Conservation (phyloP, 768 basidiomycete genomes). For the Lentinula aciculospora region DNA sequence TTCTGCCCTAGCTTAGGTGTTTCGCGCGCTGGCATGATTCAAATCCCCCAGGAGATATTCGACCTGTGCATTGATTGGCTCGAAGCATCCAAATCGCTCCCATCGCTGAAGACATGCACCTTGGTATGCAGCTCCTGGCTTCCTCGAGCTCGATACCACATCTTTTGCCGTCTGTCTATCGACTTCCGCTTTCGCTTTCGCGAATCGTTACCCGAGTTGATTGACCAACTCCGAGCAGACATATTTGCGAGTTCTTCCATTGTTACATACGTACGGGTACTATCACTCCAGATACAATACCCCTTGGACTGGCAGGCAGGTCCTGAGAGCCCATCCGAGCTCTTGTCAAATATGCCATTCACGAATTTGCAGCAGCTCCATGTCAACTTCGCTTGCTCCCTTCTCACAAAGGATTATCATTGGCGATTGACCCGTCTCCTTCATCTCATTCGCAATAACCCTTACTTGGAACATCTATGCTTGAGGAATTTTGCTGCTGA, state of each 20-base stretch:
- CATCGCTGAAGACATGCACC: neutral
- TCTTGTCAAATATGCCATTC: neutral
- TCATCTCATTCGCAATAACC: neutral
- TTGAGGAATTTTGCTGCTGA: neutral
- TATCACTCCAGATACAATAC: neutral
- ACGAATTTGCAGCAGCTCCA: neutral
- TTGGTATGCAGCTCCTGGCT: neutral
- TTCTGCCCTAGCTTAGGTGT: neutral
- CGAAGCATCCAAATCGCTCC: neutral
- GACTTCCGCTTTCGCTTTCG: neutral
- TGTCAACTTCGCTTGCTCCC: neutral
- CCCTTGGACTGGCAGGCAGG: neutral
- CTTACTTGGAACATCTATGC: neutral
- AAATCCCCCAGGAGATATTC: neutral
- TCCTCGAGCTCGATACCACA: neutral
- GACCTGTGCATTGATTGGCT: neutral
- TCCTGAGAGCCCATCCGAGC: neutral
- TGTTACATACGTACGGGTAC: neutral
- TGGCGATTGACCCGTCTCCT: neutral
- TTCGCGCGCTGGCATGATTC: neutral
- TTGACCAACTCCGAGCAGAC: neutral
- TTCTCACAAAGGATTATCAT: neutral
- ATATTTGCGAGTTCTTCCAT: neutral
- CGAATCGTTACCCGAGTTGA: neutral
- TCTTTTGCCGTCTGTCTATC: neutral